Percentiles rank a stretch among this genome's conserved stretches.
phyloP scores from a whole-genome alignment of 1,284 basidiomycete species.

The Apiotrichum porosum region DNA sequence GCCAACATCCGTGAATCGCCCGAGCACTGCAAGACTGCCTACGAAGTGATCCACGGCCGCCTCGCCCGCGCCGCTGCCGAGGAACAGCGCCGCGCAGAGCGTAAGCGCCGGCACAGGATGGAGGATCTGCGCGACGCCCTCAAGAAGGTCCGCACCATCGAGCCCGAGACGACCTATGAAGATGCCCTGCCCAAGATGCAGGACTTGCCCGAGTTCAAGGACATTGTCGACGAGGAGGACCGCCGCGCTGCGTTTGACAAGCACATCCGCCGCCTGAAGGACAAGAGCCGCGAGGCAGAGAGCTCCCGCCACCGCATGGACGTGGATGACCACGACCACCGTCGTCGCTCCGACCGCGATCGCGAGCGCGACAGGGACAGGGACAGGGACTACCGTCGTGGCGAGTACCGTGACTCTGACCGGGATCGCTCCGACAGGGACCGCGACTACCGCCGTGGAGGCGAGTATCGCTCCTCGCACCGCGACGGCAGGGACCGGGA shows the following conservation, averaged over 20 bases:
- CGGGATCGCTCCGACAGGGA: conserved; percentile 11
- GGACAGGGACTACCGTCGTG: conserved; percentile 30
- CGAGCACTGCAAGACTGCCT: conserved; percentile 57
- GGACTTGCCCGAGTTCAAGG: conserved; percentile 74
- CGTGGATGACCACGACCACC: conserved; percentile 10
- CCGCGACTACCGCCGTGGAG: conserved; percentile 2
- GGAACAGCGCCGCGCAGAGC: conserved; percentile 72
- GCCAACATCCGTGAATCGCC: conserved; percentile 48
- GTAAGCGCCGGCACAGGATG: conserved; percentile 77
- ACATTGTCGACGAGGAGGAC: conserved; percentile 68
- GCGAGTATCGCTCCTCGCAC: neutral
- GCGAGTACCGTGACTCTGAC: conserved; percentile 41
- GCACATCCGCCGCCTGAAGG: conserved; percentile 81
- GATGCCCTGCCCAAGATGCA: conserved; percentile 69
- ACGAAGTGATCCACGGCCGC: conserved; percentile 60
- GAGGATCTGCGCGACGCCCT: conserved; percentile 95
- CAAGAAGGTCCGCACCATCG: conserved; percentile 76
- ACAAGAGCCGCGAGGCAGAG: conserved; percentile 62
- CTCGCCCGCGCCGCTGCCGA: conserved; percentile 71
- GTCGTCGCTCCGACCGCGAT: conserved; percentile 8
- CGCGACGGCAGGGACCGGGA: conserved; percentile 4
- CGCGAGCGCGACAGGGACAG: conserved; percentile 23
- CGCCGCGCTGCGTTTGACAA: conserved; percentile 74
- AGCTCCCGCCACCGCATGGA: conserved; percentile 26
- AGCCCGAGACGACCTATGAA: conserved; percentile 69